These are phyloP conservation scores for Nitzschia palea DNA, from an alignment of 108 stramenopile species.

Conservation along the genomic window DNA sequence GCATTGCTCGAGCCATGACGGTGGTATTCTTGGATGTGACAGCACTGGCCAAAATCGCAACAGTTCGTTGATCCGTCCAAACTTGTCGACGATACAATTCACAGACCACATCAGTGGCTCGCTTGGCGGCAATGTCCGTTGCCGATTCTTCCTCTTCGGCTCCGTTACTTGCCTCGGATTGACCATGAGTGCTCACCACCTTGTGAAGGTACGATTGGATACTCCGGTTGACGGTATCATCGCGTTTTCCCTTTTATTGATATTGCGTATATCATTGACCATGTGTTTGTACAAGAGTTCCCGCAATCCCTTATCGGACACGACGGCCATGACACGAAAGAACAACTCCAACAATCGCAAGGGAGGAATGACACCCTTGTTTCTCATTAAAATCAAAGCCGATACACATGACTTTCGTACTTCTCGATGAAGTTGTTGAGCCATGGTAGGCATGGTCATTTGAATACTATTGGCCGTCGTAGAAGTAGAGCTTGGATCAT, in stretches of 20 bases:
- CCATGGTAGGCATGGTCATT: slow-evolving; percentile 44
- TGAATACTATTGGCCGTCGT: not conserved
- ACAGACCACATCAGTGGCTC: slow-evolving; percentile 89
- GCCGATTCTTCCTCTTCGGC: slow-evolving; percentile 48
- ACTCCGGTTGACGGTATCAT: slow-evolving; percentile 82
- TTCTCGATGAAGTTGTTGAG: slow-evolving; percentile 80
- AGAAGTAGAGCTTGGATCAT: not conserved
- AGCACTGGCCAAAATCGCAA: slow-evolving; percentile 93
- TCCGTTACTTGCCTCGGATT: slow-evolving; percentile 18
- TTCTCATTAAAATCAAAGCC: slow-evolving; percentile 89
- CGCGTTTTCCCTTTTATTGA: slow-evolving; percentile 86
- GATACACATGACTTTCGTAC: slow-evolving; percentile 88
- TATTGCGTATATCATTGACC: slow-evolving; percentile 87
- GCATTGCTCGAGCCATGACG: slow-evolving; percentile 75
- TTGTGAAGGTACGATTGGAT: slow-evolving; percentile 83
- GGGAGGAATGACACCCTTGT: slow-evolving; percentile 84
- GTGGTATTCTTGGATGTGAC: slow-evolving; percentile 51
- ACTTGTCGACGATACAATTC: slow-evolving; percentile 93
- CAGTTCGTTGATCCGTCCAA: slow-evolving; percentile 95
- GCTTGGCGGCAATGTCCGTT: slow-evolving; percentile 77
- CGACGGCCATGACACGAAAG: slow-evolving; percentile 88
- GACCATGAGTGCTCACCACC: slow-evolving; percentile 48
- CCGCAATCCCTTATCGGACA: slow-evolving; percentile 87
- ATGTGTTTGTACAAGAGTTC: slow-evolving; percentile 87
- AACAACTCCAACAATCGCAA: slow-evolving; percentile 85